Evolutionary conservation across 257 asterid genomes (phyloP).

Genomic region (Fraxinus americana): DNA sequence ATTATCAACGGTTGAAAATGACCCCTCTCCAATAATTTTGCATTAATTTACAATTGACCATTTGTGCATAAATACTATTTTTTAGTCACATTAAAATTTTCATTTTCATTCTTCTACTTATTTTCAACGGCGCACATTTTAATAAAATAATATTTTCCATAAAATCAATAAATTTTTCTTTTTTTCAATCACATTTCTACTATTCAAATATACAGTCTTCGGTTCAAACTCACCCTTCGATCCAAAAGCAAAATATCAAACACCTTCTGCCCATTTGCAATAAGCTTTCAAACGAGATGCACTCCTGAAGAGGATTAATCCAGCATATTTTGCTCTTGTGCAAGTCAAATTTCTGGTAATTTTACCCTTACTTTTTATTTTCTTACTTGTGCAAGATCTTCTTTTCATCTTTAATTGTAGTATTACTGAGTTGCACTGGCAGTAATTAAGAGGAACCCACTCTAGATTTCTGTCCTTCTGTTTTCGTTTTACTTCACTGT

Average conservation of each 20-base stretch:
- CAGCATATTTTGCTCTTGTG: background rate
- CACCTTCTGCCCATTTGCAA: background rate
- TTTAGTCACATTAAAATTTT: rapidly evolving
- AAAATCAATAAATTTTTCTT: too few species aligned
- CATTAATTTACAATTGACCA: too few species aligned
- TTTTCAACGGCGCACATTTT: too few species aligned
- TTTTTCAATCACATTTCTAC: too few species aligned
- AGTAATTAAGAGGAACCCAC: background rate
- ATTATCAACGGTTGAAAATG: too few species aligned
- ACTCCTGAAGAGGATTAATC: background rate
- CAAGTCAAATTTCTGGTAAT: background rate
- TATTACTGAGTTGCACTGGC: background rate
- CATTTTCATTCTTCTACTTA: too few species aligned
- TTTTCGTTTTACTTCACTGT: background rate
- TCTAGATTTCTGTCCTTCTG: background rate
- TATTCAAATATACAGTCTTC: too few species aligned
- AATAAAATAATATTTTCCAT: too few species aligned
- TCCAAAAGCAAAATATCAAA: background rate
- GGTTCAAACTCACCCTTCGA: too few species aligned
- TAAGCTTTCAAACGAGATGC: background rate
- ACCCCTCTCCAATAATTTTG: too few species aligned
- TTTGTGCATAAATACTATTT: too few species aligned
- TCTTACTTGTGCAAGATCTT: background rate
- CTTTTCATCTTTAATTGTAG: background rate
- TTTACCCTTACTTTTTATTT: background rate